Evolutionary conservation across 2,329 filamentous ascomycete species (phyloP).

Genomic region (Penicillium janthinellum): DNA sequence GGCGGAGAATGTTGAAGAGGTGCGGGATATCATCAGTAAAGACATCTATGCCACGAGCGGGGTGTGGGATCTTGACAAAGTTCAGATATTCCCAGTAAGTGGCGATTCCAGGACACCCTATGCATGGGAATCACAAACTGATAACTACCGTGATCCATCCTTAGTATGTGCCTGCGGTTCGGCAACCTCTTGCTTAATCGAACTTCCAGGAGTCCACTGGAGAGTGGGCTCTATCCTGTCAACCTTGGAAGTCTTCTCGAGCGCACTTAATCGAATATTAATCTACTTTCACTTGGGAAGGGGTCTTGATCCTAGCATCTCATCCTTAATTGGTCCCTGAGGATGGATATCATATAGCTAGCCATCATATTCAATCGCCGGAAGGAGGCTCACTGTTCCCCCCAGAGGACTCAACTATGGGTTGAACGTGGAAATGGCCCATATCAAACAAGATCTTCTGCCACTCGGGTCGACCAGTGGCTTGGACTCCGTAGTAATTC

Average conservation of each 20-base stretch:
- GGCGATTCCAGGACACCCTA: not conserved
- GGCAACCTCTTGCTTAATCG: conserved; percentile 2
- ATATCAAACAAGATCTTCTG: conserved; percentile 38
- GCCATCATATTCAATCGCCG: not conserved
- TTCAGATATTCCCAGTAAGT: conserved; percentile 20
- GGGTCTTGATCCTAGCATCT: not conserved
- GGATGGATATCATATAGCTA: not conserved
- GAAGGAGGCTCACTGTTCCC: conserved; percentile 20
- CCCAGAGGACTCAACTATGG: conserved; percentile 18
- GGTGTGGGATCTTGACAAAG: conserved; percentile 24
- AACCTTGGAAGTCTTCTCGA: no score
- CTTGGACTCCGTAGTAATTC: conserved; percentile 63
- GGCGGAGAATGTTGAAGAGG: conserved; percentile 18
- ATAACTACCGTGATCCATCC: not conserved
- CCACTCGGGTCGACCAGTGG: conserved; percentile 58
- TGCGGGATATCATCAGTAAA: conserved; percentile 16
- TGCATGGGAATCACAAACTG: not conserved
- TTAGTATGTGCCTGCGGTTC: conserved; percentile 14
- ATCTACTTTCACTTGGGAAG: not conserved
- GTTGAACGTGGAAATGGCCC: conserved; percentile 35
- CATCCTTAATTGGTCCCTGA: not conserved
- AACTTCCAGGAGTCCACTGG: not conserved
- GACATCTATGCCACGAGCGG: conserved; percentile 24
- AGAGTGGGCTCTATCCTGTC: not conserved
- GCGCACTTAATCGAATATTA: no score